phyloP scores from a whole-genome alignment of 768 basidiomycete species.

The Xerocomus brunneocitrinus region DNA sequence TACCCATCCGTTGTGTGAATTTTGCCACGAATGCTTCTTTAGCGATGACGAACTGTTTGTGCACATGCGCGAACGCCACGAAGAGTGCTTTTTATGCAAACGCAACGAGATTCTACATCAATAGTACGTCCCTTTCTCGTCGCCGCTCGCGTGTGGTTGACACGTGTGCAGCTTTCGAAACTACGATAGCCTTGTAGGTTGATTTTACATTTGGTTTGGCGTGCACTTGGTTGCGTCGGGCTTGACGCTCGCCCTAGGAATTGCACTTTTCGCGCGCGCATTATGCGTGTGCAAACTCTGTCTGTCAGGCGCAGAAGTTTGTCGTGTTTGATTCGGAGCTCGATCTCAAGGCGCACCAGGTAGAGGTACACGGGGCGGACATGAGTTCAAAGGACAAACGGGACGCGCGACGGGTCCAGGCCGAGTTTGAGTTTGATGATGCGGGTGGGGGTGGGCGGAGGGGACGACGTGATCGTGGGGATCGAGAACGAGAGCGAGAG shows the following conservation, averaged over 20 bases:
- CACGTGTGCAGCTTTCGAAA: conserved; percentile 60
- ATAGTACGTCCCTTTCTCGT: conserved; percentile 57
- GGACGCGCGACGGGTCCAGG: conserved; percentile 64
- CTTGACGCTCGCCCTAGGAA: conserved; percentile 43
- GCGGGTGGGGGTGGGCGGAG: conserved; percentile 42
- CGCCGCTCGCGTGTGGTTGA: background rate
- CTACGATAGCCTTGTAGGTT: conserved; percentile 69
- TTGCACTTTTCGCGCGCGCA: conserved; percentile 73
- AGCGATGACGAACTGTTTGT: conserved; percentile 88
- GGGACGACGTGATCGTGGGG: conserved; percentile 42
- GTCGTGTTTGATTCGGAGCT: conserved; percentile 87
- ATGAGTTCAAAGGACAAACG: conserved; percentile 68
- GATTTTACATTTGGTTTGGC: background rate
- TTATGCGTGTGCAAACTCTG: conserved; percentile 66
- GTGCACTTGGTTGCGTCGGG: background rate
- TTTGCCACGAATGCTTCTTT: conserved; percentile 92
- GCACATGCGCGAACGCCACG: conserved; percentile 91
- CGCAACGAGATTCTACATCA: conserved; percentile 72
- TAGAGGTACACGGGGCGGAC: conserved; percentile 74
- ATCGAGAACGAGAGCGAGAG: conserved; percentile 50
- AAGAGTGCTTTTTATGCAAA: conserved; percentile 96
- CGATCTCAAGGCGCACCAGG: conserved; percentile 89
- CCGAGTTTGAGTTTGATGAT: conserved; percentile 65
- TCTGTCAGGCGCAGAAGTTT: conserved; percentile 85
- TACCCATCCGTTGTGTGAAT: conserved; percentile 75